Evolutionary conservation across 208 protist species (phyloP), one percentile per base, ranked within the genome.

Genomic region (Jaenimonas drosophilae): DNA sequence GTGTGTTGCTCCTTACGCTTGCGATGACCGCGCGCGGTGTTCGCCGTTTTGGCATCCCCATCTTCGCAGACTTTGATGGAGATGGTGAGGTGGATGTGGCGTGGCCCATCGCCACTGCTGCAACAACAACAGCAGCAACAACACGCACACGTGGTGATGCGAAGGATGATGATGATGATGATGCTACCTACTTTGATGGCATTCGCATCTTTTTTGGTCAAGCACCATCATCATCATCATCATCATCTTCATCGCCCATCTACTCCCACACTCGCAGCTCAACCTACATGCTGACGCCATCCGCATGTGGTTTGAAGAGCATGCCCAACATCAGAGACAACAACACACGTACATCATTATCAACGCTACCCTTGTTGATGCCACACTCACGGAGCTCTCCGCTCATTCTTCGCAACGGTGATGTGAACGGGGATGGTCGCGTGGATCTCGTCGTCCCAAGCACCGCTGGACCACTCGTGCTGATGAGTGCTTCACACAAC

Each of bases 361-460:
- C n/a, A n/a, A n/a, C n/a, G n/a, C n/a, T n/a, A n/a, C n/a, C n/a
- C n/a, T n/a, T n/a, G n/a, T n/a, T n/a, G n/a, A n/a, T n/a, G n/a
- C n/a, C n/a, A n/a, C n/a, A n/a, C n/a, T n/a, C n/a, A n/a, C 21
- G 34, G 14, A 17, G 24, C 27, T 54, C 56, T 7, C 76, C 81
- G 36, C 63, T 79, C 2, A 5, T 85, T 19, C 39, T 87, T 24
- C 76, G 76, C 16, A 25, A 47, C 5, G 62, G 65, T 3, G 76
- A 91, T 43, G 70, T 64, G 52, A 80, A 78, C 46, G 46, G 65
- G n/a, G 75, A 88, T 56, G 52, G 76, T 16, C 54, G 68, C 14
- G 44, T 47, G 9, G 82, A 91, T 36, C 7, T 88, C 3, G 4
- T 87, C 4, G 55, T 85, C 27, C 65, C 76, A n/a, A 87, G 66